Evolutionary conservation across 2,329 filamentous ascomycete genomes (phyloP), one percentile per base, ranked within the genome.

Genomic region (Biscogniauxia marginata): DNA sequence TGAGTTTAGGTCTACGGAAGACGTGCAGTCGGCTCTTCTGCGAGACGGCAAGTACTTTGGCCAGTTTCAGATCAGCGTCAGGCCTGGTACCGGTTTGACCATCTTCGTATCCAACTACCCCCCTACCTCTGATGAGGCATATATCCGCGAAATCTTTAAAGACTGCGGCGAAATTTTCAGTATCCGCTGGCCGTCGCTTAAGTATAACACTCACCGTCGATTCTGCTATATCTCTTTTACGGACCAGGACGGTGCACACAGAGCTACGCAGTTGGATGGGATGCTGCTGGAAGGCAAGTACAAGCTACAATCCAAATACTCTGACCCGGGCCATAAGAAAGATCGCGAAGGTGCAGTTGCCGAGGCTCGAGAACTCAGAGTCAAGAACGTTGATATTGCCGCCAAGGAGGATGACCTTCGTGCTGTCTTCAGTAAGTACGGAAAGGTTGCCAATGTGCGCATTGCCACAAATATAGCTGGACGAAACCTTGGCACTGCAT

Each of bases 171-270:
- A 93, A 46, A 87, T 99, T 54, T 80, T 96, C 54, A 90, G 88
- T 66, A 82, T 98, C 52, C 88, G 95, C 20, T 95, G 95, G 75
- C 95, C 95, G 1, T 96, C 91, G 55, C 83, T 99, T 51, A 96
- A 96, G 71, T 92, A 83, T 72, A 93, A 97, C 67, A 87, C 88
- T 1, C 87, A 90, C 65, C 90, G 95, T 25, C 88, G 95, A 21
- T 99, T 99, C 76, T 97, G 93, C 77, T 99, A 99, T 72, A 81
- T 97, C 6, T 91, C 96, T n/a, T 97, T 97, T 70, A 82, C 86
- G 49, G 84, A 85, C 25, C 74, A 82, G 2, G 79, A 81, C n/a
- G 83, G 84, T 52, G 90, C 92, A 0, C 80, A 84, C 43, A 84
- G 83, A 49, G 93, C 93, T 1, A 88, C 87, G 0, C 76, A 84